phyloP scores from a whole-genome alignment of 2,329 filamentous ascomycete species.

The Alternaria alternata region DNA sequence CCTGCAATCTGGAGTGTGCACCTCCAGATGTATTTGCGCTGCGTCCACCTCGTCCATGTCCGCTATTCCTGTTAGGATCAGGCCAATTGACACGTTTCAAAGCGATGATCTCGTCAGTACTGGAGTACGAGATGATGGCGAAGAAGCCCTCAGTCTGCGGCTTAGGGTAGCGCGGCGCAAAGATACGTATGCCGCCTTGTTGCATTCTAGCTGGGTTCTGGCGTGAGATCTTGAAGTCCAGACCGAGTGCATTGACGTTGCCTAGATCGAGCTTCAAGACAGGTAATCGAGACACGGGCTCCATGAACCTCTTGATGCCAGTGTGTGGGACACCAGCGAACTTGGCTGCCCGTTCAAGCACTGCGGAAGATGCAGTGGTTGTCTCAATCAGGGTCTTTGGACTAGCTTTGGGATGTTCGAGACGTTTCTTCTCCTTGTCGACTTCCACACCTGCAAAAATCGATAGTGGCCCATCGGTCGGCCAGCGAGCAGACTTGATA shows the following conservation, averaged over 20 bases:
- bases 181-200: conserved; percentile 72
- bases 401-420: conserved; percentile 48
- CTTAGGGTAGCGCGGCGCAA: conserved; percentile 90
- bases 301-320: conserved; percentile 61
- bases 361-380: conserved; percentile 27
- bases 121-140: conserved; percentile 73
- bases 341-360: conserved; percentile 52
- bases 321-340: conserved; percentile 60
- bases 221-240: conserved; percentile 71
- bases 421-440: conserved; percentile 54
- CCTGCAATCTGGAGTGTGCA: conserved; percentile 55
- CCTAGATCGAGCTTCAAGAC: conserved; percentile 70
- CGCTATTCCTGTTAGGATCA: conserved; percentile 25
- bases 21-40: conserved; percentile 21
- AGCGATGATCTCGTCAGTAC: conserved; percentile 78
- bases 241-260: conserved; percentile 66
- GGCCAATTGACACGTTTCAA: conserved; percentile 87
- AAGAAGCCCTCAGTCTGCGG: conserved; percentile 95
- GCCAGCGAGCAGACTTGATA: conserved; percentile 93
- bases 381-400: conserved; percentile 52
- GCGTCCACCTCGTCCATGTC: conserved; percentile 14
- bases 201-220: conserved; percentile 62
- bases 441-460: conserved; percentile 77
- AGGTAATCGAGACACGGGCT: conserved; percentile 73
- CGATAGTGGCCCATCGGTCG: conserved; percentile 77